Evolutionary conservation across 2,329 filamentous ascomycete genomes (phyloP).

Genomic region (Capronia coronata): DNA sequence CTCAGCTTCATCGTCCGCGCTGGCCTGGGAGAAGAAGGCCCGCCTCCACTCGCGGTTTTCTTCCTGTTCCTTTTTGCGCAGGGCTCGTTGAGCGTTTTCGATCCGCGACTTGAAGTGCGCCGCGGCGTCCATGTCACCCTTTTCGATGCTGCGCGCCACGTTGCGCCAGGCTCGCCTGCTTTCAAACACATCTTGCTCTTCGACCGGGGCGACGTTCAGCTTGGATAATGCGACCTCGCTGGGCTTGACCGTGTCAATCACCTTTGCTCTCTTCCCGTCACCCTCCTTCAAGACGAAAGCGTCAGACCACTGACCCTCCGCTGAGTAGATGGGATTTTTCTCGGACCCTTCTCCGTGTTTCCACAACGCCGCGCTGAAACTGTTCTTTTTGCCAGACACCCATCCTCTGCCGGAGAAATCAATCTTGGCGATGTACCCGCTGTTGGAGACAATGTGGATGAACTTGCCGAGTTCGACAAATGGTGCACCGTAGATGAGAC

Average conservation of each 20-base stretch:
- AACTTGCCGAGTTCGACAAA: constrained; percentile 85
- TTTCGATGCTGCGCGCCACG: constrained; percentile 73
- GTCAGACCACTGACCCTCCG: constrained; percentile 78
- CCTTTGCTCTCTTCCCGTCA: constrained; percentile 37
- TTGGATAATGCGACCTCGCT: constrained; percentile 51
- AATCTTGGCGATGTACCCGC: constrained; percentile 80
- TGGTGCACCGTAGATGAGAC: constrained; percentile 65
- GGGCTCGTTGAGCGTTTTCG: constrained; percentile 77
- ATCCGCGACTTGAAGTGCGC: constrained; percentile 79
- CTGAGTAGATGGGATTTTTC: constrained; percentile 66
- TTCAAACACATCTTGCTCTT: constrained; percentile 80
- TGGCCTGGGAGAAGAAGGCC: constrained; percentile 60
- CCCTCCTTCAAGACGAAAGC: constrained; percentile 31
- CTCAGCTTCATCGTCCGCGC: constrained; percentile 34
- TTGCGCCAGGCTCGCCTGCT: constrained; percentile 81
- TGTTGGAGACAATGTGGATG: constrained; percentile 78
- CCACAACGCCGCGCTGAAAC: constrained; percentile 69
- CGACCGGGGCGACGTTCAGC: constrained; percentile 64
- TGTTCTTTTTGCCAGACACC: constrained; percentile 94
- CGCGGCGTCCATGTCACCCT: constrained; percentile 77
- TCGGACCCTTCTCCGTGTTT: constrained; percentile 56
- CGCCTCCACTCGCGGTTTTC: constrained; percentile 75
- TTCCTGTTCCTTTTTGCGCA: constrained; percentile 65
- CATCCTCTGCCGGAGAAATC: constrained; percentile 92
- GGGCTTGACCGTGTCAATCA: constrained; percentile 54